phyloP scores from a whole-genome alignment of 495 filamentous ascomycete species.

The Talaromyces nanjingensis region DNA sequence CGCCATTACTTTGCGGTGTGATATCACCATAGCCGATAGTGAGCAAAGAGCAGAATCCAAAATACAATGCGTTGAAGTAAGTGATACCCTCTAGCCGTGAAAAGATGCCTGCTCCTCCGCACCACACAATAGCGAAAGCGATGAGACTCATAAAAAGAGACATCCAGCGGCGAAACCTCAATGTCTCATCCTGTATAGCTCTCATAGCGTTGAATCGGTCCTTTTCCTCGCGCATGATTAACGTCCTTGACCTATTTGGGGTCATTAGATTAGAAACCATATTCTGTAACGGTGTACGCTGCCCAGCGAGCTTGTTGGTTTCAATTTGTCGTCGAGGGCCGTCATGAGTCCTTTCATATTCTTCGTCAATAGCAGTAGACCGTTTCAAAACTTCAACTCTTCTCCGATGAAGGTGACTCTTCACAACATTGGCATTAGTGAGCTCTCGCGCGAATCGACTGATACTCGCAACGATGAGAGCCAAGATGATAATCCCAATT shows the following conservation, averaged over 20 bases:
- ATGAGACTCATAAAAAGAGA: constrained; percentile 61
- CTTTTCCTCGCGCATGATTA: constrained; percentile 45
- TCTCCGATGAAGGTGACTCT: constrained; percentile 51
- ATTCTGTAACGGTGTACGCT: background rate
- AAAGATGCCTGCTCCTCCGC: constrained; percentile 77
- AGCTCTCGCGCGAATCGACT: constrained; percentile 60
- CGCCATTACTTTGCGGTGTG: constrained; percentile 63
- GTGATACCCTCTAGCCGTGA: constrained; percentile 43
- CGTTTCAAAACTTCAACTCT: constrained; percentile 50
- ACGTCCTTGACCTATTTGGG: constrained; percentile 12
- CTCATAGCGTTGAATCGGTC: constrained; percentile 80
- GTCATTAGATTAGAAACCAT: constrained; percentile 9
- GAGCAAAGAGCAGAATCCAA: constrained; percentile 70
- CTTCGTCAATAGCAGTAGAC: constrained; percentile 36
- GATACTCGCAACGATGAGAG: constrained; percentile 81
- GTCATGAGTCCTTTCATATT: background rate
- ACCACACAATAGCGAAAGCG: constrained; percentile 65
- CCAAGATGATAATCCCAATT: constrained; percentile 77
- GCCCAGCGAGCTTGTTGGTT: background rate
- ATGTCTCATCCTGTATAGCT: constrained; percentile 60
- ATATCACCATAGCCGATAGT: constrained; percentile 91
- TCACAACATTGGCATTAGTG: constrained; percentile 59
- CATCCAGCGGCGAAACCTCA: constrained; percentile 59
- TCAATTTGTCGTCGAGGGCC: background rate
- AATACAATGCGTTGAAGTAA: constrained; percentile 79